Evolutionary conservation across 768 basidiomycete genomes (phyloP).

Genomic region (Amanita rimosa): DNA sequence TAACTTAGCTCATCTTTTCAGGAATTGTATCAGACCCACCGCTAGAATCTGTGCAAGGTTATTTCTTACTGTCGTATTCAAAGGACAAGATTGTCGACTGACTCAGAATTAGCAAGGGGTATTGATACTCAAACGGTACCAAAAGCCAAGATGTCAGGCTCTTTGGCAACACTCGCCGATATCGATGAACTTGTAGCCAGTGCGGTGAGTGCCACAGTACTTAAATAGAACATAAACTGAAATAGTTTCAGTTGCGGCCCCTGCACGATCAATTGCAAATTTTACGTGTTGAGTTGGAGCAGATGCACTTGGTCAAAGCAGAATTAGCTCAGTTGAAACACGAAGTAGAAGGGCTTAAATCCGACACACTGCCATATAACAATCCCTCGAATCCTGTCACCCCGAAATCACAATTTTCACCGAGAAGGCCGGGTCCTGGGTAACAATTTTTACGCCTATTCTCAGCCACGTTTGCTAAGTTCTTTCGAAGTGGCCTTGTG

Average conservation of each 20-base stretch:
- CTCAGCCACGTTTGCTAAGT: background rate
- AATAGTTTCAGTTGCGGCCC: constrained; percentile 27
- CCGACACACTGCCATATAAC: background rate
- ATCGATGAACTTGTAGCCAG: constrained; percentile 21
- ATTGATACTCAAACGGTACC: background rate
- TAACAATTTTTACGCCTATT: constrained; percentile 6
- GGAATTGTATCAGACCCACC: constrained; percentile 15
- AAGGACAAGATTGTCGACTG: background rate
- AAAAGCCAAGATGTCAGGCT: constrained; percentile 6
- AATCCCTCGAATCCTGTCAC: constrained; percentile 10
- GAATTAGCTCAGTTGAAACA: constrained; percentile 22
- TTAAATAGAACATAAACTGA: background rate
- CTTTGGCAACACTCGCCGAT: constrained; percentile 12
- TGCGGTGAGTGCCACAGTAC: constrained; percentile 17
- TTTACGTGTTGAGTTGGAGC: constrained; percentile 33
- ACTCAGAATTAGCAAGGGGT: background rate
- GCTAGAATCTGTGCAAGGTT: background rate
- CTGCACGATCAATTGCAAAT: constrained; percentile 37
- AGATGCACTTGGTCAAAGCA: constrained; percentile 20
- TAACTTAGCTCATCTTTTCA: background rate
- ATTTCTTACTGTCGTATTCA: background rate
- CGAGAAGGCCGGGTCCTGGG: constrained; percentile 10
- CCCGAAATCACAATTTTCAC: constrained; percentile 12
- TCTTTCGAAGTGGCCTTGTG: constrained; percentile 13
- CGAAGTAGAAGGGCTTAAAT: constrained; percentile 15